phyloP scores from a whole-genome alignment of 2,329 filamentous ascomycete species.

The Microsporum canis region DNA sequence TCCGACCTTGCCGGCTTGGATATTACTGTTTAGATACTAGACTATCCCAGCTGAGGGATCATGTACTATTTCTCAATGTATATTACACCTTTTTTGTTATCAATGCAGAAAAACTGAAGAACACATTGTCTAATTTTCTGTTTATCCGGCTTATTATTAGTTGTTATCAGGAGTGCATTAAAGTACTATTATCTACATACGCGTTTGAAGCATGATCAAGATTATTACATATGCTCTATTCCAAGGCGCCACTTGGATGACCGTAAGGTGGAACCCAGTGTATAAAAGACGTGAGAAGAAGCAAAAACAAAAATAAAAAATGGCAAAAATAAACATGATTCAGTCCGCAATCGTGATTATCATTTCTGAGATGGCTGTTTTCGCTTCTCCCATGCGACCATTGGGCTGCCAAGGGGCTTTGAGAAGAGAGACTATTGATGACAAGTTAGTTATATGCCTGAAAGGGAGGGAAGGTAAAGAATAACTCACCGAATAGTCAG shows the following conservation, averaged over 20 bases:
- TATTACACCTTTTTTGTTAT: not conserved
- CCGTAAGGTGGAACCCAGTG: not conserved
- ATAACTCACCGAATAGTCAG: slow-evolving; percentile 44
- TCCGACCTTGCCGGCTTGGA: not conserved
- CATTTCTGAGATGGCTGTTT: slow-evolving; percentile 8
- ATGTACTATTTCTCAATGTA: slow-evolving; percentile 4
- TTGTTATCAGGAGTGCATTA: not conserved
- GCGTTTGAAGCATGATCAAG: not conserved
- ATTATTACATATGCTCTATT: slow-evolving; percentile 5
- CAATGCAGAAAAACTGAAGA: not conserved
- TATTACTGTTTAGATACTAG: not conserved
- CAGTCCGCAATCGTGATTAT: slow-evolving; percentile 6
- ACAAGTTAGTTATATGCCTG: slow-evolving; percentile 10
- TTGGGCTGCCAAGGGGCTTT: slow-evolving; percentile 57
- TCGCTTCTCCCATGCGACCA: slow-evolving; percentile 36
- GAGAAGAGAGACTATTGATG: slow-evolving; percentile 52
- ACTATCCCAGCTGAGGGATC: not conserved
- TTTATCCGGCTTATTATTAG: not conserved
- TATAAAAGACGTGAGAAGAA: not conserved
- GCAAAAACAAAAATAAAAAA: slow-evolving; percentile 15
- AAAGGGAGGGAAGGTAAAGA: not conserved
- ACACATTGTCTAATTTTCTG: not conserved
- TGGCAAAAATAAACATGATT: slow-evolving; percentile 14
- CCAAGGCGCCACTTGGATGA: not conserved
- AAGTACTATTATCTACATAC: not conserved